These are phyloP conservation scores for Elsinoe fawcettii DNA, from an alignment of 2,329 filamentous ascomycete genomes.

Conservation along the genomic window DNA sequence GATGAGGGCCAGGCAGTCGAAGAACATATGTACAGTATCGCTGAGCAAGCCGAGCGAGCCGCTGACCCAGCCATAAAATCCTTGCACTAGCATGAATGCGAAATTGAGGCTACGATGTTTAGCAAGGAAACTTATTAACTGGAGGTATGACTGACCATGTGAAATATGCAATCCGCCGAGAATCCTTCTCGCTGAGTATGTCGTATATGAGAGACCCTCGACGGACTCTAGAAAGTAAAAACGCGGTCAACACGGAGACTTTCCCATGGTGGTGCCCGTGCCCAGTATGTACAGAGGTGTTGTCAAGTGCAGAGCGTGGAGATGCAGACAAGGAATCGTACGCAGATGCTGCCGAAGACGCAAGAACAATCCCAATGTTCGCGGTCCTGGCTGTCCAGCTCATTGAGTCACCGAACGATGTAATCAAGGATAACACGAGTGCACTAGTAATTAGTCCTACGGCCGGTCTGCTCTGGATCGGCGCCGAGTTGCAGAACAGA, in stretches of 20 bases:
- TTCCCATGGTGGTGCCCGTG: conserved; percentile 32
- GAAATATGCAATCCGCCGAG: conserved; percentile 92
- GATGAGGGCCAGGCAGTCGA: conserved; percentile 86
- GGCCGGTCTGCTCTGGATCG: not conserved
- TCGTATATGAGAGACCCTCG: conserved; percentile 73
- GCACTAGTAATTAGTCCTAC: not conserved
- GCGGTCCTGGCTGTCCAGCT: not conserved
- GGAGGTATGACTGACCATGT: conserved; percentile 58
- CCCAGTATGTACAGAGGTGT: conserved; percentile 19
- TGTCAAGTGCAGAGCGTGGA: conserved; percentile 22
- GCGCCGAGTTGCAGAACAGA: not conserved
- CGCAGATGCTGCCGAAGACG: conserved; percentile 33
- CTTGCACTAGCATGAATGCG: conserved; percentile 87
- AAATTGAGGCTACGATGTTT: conserved; percentile 71
- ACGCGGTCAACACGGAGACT: conserved; percentile 62
- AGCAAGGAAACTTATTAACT: conserved; percentile 14
- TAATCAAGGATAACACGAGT: not conserved
- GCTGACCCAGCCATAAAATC: conserved; percentile 87
- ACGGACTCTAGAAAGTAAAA: conserved; percentile 62
- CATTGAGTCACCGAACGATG: not conserved
- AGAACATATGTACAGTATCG: conserved; percentile 99
- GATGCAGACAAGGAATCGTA: conserved; percentile 33
- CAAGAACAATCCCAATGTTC: conserved; percentile 24
- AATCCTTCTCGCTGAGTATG: conserved; percentile 85
- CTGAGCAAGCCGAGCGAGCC: conserved; percentile 92